Evolutionary conservation across 2,329 filamentous ascomycete species (phyloP), one percentile per base, ranked within the genome.

Genomic region (Eutypa lata): DNA sequence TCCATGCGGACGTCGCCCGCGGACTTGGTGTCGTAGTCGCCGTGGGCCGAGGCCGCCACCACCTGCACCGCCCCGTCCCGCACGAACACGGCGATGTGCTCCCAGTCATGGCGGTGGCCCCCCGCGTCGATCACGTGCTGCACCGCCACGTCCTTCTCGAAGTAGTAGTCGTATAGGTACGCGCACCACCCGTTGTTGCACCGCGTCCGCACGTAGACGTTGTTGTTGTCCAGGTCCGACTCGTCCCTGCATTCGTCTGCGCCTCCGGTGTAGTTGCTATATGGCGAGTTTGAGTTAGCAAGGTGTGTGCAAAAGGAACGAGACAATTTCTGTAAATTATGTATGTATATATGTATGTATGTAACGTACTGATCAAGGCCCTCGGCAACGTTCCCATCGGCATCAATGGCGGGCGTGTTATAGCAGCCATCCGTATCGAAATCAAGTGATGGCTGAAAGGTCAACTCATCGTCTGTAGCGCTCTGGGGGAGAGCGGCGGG

Each of bases 101-200:
- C 60, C 60, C 60, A 63, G 49, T 62, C 61, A 37, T 73, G 67
- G 2, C 57, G 62, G 61, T 73, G 71, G 28, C 65, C 65, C 7
- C 57, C 58, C 33, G 59, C 60, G 50, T 61, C 44, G 45, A 63
- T 48, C 7, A 58, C 54, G 49, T 58, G 44, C 16, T 56, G 51
- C 24, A 59, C 50, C 13, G 60, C 56, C 7, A 65, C 61, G 59
- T 73, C 71, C 61, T 73, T 73, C 52, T 73, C 71, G 48, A 73
- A 73, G 62, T 73, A 74, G 64, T 74, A 73, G 54, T 65, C 70
- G 62, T 74, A 74, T 8, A 73, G 40, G 58, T 69, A 65, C 14
- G 66, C 62, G 61, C 72, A 75, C 70, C 71, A 74, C 56, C 66
- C 66, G 53, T 63, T 65, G 61, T 74, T 74, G 64, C 72, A 74